A percentile compares a stretch with the other conserved stretches of the same genome.
phyloP scores from a whole-genome alignment of 345 rosid species.

The Aegle marmelos region DNA sequence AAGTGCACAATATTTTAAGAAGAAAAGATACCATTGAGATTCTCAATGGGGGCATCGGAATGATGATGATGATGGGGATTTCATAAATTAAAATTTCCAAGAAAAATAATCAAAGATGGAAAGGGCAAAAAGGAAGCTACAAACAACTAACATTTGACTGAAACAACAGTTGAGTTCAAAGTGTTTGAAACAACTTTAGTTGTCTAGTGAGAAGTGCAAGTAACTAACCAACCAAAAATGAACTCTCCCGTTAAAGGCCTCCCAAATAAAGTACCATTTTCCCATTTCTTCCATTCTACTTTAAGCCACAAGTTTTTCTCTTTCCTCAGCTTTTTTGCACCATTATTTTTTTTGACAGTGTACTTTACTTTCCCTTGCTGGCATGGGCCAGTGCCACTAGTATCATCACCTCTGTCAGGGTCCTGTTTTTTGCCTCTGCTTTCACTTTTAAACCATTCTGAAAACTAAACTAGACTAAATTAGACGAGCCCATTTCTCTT shows the following conservation, averaged over 20 bases:
- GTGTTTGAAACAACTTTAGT: not conserved
- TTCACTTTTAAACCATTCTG: not conserved
- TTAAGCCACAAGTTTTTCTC: not conserved
- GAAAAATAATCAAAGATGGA: not conserved
- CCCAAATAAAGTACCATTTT: not conserved
- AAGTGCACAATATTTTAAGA: no score
- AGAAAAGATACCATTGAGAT: not conserved
- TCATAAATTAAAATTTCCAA: not conserved
- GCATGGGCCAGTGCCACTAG: slow-evolving; percentile 33
- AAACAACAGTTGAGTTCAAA: not conserved
- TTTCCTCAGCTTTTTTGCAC: not conserved
- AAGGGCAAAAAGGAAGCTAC: not conserved
- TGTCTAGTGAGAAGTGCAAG: not conserved
- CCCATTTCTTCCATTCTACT: not conserved
- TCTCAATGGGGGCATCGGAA: not conserved
- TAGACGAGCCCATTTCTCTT: not conserved
- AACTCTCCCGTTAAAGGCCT: not conserved
- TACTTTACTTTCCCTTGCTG: slow-evolving; percentile 29
- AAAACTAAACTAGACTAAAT: not conserved
- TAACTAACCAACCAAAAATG: not conserved
- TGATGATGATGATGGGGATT: not conserved
- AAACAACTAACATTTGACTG: not conserved
- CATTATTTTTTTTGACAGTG: slow-evolving; percentile 3
- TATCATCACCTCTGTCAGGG: slow-evolving; percentile 21
- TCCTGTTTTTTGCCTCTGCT: slow-evolving; percentile 12